A percentile compares a stretch with the other conserved stretches of the same genome.
phyloP scores from a whole-genome alignment of 202 grass and related monocot species.

The Zizania palustris region DNA sequence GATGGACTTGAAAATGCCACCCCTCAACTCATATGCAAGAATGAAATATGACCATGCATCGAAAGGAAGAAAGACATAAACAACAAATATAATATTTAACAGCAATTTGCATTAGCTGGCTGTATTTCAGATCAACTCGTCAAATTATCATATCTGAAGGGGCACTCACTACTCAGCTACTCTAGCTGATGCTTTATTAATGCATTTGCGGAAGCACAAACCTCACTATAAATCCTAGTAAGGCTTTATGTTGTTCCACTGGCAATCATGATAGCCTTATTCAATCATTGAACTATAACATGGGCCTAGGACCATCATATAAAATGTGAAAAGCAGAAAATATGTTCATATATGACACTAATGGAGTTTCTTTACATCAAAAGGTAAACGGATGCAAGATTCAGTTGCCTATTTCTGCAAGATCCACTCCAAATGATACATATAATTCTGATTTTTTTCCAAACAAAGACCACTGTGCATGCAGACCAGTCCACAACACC shows the following conservation, averaged over 20 bases:
- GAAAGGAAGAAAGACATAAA: no score
- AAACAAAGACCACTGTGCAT: background rate
- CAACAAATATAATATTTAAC: no score
- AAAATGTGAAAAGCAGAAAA: constrained; percentile 16
- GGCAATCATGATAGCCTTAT: constrained; percentile 14
- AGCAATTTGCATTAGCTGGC: constrained; percentile 18
- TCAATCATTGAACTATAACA: constrained; percentile 24
- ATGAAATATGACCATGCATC: constrained; percentile 35
- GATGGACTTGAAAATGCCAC: constrained; percentile 41
- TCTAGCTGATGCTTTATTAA: constrained; percentile 23
- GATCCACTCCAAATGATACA: constrained; percentile 13
- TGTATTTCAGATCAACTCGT: constrained; percentile 35
- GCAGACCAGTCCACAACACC: background rate
- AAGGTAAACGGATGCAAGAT: background rate
- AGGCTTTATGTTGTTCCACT: constrained; percentile 13
- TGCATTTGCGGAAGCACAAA: constrained; percentile 26
- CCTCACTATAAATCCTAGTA: constrained; percentile 12
- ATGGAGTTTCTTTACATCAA: constrained; percentile 20
- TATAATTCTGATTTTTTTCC: constrained; percentile 8
- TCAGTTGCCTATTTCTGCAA: constrained; percentile 19
- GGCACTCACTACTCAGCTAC: background rate
- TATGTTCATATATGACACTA: background rate
- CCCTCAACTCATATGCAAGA: constrained; percentile 27
- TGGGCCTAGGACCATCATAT: constrained; percentile 12
- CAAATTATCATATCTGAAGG: constrained; percentile 6